Percentiles rank a stretch among this genome's conserved stretches.
Conservation (phyloP, 768 basidiomycete genomes). For the Naganishia vaughanmartiniae region DNA sequence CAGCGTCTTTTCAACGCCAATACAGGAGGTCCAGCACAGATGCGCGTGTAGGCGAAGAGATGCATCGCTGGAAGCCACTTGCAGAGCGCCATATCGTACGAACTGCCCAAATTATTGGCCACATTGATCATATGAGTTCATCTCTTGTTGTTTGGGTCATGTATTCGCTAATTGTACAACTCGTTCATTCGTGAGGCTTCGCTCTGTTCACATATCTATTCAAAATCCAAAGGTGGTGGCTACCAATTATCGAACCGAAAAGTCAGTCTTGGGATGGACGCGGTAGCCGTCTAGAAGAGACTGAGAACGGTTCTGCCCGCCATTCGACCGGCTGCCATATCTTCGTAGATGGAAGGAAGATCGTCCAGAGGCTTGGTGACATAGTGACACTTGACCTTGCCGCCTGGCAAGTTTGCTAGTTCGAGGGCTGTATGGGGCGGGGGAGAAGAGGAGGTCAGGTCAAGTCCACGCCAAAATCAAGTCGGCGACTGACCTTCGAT, state of each 20-base stretch:
- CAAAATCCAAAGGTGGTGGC: too few species aligned
- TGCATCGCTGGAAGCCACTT: too few species aligned
- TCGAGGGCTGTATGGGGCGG: conserved; percentile 56
- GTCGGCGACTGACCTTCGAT: conserved; percentile 57
- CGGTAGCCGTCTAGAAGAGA: not conserved
- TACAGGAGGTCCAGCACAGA: too few species aligned
- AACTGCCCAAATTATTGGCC: too few species aligned
- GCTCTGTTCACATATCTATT: too few species aligned
- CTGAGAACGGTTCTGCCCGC: conserved; percentile 32
- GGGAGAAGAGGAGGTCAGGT: not conserved
- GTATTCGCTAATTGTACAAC: too few species aligned
- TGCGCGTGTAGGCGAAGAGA: too few species aligned
- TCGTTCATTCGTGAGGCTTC: too few species aligned
- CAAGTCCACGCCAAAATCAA: not conserved
- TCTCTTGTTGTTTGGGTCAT: too few species aligned
- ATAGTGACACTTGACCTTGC: conserved; percentile 66
- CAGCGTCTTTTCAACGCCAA: too few species aligned
- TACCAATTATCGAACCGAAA: not conserved
- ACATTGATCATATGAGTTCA: too few species aligned
- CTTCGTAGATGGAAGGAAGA: conserved; percentile 56
- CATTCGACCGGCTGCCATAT: conserved; percentile 30
- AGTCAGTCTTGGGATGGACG: not conserved
- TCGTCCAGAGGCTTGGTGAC: conserved; percentile 57
- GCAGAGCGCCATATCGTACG: too few species aligned
- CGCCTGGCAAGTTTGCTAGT: conserved; percentile 62